These are phyloP conservation scores for Vigna trinervia DNA, from an alignment of 306 rosid species.

Conservation along the genomic window DNA sequence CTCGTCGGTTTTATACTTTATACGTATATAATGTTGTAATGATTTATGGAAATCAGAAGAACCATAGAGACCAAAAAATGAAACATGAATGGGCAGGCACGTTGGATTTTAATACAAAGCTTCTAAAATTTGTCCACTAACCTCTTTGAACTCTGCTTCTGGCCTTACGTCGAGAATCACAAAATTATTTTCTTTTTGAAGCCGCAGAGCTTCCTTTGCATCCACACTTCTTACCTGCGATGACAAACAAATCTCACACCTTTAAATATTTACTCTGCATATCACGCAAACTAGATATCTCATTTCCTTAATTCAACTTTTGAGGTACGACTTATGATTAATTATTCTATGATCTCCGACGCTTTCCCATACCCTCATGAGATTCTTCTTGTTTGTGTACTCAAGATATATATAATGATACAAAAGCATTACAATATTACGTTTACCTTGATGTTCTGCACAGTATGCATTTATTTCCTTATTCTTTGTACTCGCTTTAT, in stretches of 20 bases:
- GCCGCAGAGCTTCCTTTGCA: slow-evolving; percentile 89
- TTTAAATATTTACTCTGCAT: slow-evolving; percentile 3
- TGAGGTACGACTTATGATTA: not conserved
- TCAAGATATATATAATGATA: not conserved
- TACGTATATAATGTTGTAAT: not conserved
- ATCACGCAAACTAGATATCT: not conserved
- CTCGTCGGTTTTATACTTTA: slow-evolving; percentile 24
- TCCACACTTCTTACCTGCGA: slow-evolving; percentile 94
- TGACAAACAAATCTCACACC: not conserved
- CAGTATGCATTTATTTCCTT: slow-evolving; percentile 22
- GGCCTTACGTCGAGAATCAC: slow-evolving; percentile 97
- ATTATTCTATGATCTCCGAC: not conserved
- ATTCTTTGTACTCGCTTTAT: slow-evolving; percentile 5
- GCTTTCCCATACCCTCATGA: not conserved
- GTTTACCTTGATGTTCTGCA: not conserved
- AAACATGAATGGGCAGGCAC: slow-evolving; percentile 29
- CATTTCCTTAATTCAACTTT: slow-evolving; percentile 14
- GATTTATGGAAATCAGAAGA: slow-evolving; percentile 17
- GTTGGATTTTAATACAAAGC: not conserved
- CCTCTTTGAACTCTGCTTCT: slow-evolving; percentile 96
- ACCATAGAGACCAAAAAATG: slow-evolving; percentile 5
- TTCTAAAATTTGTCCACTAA: slow-evolving; percentile 43
- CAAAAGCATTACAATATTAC: slow-evolving; percentile 22
- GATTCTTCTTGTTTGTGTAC: not conserved
- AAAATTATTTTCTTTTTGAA: slow-evolving; percentile 91